A percentile compares a stretch with the other conserved stretches of the same genome.
Conservation (phyloP, 1,284 basidiomycete species). For the Moesziomyces globuligerus region DNA sequence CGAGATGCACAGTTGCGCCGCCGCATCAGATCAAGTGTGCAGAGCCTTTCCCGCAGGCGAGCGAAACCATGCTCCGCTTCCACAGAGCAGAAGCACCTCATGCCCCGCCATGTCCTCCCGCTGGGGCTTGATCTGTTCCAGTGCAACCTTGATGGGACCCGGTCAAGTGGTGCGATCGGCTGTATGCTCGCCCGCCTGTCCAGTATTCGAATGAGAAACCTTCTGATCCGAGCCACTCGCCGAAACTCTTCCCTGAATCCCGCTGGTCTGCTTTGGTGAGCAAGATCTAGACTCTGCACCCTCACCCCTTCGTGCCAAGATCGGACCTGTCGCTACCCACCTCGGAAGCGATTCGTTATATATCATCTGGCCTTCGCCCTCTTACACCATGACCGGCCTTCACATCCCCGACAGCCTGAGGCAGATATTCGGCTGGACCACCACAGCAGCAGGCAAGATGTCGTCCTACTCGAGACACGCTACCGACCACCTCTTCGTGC, state of each 20-base stretch:
- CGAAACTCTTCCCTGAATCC: too few relatives aligned
- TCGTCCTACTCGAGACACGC: constrained; percentile 19
- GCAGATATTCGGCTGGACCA: constrained; percentile 8
- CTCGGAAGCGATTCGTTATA: too few relatives aligned
- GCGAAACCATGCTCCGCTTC: too few relatives aligned
- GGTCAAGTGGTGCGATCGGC: not conserved
- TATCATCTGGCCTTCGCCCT: not conserved
- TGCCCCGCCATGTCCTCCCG: not conserved
- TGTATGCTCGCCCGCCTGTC: too few relatives aligned
- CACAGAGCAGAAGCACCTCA: not conserved
- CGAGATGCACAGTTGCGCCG: constrained; percentile 3
- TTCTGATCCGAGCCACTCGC: too few relatives aligned
- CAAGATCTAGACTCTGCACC: constrained; percentile 8
- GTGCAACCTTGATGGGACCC: not conserved
- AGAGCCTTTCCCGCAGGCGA: too few relatives aligned
- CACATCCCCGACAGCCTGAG: constrained; percentile 6
- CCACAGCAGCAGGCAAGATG: constrained; percentile 13
- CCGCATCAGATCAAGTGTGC: not conserved
- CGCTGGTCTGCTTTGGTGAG: constrained; percentile 6
- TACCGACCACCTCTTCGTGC: constrained; percentile 34
- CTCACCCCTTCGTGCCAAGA: not conserved
- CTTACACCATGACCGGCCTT: constrained; percentile 4
- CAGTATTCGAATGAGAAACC: too few relatives aligned
- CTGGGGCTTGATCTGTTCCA: not conserved
- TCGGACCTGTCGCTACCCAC: too few relatives aligned